Conservation (phyloP, 139 green algal genomes). For the Coccomyxa sp. region DNA sequence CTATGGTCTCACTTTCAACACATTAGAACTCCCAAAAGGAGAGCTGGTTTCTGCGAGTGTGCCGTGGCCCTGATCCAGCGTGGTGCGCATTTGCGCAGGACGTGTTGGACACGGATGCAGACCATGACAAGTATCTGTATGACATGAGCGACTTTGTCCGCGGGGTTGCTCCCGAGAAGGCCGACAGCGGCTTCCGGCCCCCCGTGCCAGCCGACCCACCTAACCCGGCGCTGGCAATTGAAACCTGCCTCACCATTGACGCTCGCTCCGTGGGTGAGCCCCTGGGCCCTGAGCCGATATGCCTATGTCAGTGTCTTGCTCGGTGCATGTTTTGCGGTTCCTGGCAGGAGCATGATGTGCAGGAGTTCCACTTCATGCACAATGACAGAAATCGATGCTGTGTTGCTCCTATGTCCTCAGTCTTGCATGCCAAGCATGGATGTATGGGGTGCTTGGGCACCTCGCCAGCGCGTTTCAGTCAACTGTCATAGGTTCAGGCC, state of each 20-base stretch:
- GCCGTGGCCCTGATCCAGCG: not conserved
- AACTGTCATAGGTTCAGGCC: not conserved
- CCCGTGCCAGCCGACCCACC: not conserved
- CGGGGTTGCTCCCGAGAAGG: not conserved
- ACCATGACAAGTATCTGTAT: slow-evolving; percentile 45
- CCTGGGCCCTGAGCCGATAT: not conserved
- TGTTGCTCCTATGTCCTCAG: not conserved
- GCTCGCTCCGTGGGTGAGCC: not conserved
- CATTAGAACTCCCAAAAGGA: not conserved
- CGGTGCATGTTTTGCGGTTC: too few relatives aligned
- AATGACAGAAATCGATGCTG: not conserved
- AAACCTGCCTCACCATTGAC: not conserved
- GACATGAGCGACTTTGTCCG: slow-evolving; percentile 46
- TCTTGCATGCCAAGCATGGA: too few relatives aligned
- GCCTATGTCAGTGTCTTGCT: not conserved
- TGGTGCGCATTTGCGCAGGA: not conserved
- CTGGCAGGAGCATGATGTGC: too few relatives aligned
- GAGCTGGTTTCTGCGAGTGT: not conserved
- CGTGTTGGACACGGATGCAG: not conserved
- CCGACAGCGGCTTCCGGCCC: not conserved
- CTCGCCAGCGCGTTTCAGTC: too few relatives aligned
- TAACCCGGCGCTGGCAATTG: not conserved
- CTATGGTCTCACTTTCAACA: not conserved
- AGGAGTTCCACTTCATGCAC: not conserved
- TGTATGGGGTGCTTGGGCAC: too few relatives aligned